phyloP scores from a whole-genome alignment of 2,329 filamentous ascomycete genomes.

The Trichophaea hybrida region DNA sequence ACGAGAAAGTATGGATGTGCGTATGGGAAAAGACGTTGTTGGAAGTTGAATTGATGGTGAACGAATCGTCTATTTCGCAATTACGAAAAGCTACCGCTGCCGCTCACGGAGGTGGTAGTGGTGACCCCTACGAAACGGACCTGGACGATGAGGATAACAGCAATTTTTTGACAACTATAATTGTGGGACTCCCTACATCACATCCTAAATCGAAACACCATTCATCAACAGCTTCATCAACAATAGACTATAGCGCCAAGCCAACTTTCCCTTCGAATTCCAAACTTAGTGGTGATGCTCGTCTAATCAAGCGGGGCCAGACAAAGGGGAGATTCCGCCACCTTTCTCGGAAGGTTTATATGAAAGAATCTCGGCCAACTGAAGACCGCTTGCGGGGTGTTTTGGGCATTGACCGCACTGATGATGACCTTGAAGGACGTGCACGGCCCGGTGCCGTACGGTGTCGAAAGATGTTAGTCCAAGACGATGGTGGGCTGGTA shows the following conservation, averaged over 20 bases:
- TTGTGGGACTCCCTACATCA: neutral
- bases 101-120: neutral
- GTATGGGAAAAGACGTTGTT: slow-evolving; percentile 21
- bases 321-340: neutral
- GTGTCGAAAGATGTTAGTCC: slow-evolving; percentile 14
- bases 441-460: slow-evolving; percentile 5
- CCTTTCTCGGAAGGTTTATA: slow-evolving; percentile 1
- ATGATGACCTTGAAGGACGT: slow-evolving; percentile 6
- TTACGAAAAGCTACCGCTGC: neutral
- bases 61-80: slow-evolving; percentile 2
- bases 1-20: slow-evolving; percentile 21
- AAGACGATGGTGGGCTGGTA: slow-evolving; percentile 1
- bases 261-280: neutral
- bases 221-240: neutral
- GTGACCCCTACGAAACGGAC: neutral
- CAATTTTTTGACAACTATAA: neutral
- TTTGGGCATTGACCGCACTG: slow-evolving; percentile 18
- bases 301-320: neutral
- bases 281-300: neutral
- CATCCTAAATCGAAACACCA: neutral
- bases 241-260: neutral
- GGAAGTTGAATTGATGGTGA: slow-evolving; percentile 15
- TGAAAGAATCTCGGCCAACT: slow-evolving; percentile 14
- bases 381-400: slow-evolving; percentile 5
- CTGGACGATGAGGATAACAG: neutral